Conservation (phyloP, 2,329 filamentous ascomycete species). For the Pestalotiopsis sp. region DNA sequence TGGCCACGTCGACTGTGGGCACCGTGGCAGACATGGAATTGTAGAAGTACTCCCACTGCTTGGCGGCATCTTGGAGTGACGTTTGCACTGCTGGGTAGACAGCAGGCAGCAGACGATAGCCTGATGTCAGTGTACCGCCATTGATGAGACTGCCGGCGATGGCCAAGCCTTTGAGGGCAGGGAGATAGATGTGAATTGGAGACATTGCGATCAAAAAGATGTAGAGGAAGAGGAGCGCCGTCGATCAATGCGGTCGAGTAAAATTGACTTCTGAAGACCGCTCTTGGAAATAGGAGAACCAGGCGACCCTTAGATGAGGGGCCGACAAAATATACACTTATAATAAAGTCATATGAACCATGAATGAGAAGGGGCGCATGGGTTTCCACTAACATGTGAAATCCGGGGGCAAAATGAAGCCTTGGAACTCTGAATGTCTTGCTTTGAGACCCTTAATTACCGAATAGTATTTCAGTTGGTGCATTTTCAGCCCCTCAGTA, state of each 20-base stretch:
- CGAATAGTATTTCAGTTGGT: too few relatives aligned
- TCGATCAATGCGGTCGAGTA: background rate
- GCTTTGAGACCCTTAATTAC: background rate
- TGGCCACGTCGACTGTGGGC: slow-evolving; percentile 8
- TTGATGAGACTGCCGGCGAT: slow-evolving; percentile 16
- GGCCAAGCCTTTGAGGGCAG: slow-evolving; percentile 13
- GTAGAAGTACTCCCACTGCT: slow-evolving; percentile 15
- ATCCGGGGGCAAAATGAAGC: background rate
- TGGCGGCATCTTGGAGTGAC: slow-evolving; percentile 5
- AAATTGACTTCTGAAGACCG: background rate
- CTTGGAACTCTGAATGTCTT: background rate
- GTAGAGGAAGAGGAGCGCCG: background rate
- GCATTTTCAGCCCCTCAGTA: background rate
- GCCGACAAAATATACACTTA: background rate
- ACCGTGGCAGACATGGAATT: slow-evolving; percentile 15
- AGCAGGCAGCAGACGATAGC: slow-evolving; percentile 13
- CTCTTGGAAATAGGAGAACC: background rate
- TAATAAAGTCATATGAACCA: background rate
- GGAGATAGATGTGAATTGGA: background rate
- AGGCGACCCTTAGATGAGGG: background rate
- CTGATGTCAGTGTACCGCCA: slow-evolving; percentile 14
- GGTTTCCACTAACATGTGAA: background rate
- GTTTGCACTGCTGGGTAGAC: slow-evolving; percentile 11
- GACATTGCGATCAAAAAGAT: background rate
- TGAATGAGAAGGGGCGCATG: background rate